A percentile compares a stretch with the other conserved stretches of the same genome.
These are phyloP conservation scores for Lichtheimia ornata DNA, from an alignment of 371 early-diverging fungal species.

Conservation along the genomic window DNA sequence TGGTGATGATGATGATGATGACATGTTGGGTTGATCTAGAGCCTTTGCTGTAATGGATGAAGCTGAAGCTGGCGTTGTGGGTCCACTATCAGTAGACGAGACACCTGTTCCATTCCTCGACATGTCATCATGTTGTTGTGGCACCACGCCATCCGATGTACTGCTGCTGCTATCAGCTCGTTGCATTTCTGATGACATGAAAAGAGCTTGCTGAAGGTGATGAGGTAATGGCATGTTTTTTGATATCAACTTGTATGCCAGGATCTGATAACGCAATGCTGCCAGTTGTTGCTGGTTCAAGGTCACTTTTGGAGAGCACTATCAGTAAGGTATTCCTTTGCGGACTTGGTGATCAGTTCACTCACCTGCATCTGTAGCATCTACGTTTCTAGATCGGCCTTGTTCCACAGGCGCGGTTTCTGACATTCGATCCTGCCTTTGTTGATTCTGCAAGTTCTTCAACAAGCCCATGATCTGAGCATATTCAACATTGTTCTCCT, in stretches of 20 bases:
- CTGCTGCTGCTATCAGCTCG: not conserved
- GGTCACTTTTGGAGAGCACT: constrained; percentile 2
- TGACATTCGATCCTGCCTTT: constrained; percentile 3
- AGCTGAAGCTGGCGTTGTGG: constrained; percentile 4
- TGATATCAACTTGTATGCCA: constrained; percentile 80
- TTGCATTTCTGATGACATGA: not conserved
- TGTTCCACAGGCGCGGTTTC: not conserved
- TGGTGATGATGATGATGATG: not conserved
- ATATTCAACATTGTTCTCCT: constrained; percentile 67
- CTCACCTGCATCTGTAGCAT: not conserved
- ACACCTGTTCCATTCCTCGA: not conserved
- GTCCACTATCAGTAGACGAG: not conserved
- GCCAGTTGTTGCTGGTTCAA: constrained; percentile 67
- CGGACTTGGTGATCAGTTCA: not conserved
- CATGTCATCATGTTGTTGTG: not conserved
- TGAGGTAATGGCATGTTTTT: constrained; percentile 79
- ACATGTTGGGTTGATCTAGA: not conserved
- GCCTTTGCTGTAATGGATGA: not conserved
- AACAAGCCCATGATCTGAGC: constrained; percentile 65
- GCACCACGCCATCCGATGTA: too few species aligned
- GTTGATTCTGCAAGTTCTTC: constrained; percentile 44
- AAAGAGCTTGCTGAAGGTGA: constrained; percentile 66
- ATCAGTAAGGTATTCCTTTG: not conserved
- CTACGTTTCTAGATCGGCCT: constrained; percentile 1
- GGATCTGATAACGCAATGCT: constrained; percentile 76